These are phyloP conservation scores for Penicillium sp. DNA, from an alignment of 2,329 filamentous ascomycete genomes.

Conservation along the genomic window DNA sequence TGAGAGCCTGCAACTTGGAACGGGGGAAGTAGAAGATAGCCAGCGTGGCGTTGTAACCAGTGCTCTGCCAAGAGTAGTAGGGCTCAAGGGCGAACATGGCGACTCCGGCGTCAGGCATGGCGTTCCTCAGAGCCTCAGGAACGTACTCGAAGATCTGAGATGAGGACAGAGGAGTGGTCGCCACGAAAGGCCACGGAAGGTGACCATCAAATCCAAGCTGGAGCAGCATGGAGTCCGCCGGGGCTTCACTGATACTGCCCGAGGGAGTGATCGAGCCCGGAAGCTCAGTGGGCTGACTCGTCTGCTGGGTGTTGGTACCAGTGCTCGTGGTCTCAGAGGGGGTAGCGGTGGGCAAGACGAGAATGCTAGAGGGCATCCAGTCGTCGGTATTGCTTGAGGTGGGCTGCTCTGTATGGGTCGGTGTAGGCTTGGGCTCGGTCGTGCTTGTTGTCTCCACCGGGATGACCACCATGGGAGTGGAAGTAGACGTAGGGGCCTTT, in stretches of 20 bases:
- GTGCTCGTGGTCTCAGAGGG: conserved; percentile 9
- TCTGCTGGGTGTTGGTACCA: background rate
- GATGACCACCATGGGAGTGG: conserved; percentile 18
- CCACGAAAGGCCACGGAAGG: conserved; percentile 81
- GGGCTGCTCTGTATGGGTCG: conserved; percentile 25
- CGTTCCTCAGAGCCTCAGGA: conserved; percentile 65
- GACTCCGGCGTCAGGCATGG: conserved; percentile 54
- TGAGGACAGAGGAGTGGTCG: conserved; percentile 64
- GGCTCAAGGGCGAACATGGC: conserved; percentile 69
- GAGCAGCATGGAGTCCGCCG: conserved; percentile 64
- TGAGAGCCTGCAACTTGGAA: conserved; percentile 63
- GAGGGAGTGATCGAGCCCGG: conserved; percentile 73
- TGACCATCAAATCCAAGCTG: conserved; percentile 79
- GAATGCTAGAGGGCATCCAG: conserved; percentile 23
- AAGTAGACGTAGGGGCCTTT: conserved; percentile 5
- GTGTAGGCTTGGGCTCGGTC: conserved; percentile 42
- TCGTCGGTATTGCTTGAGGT: conserved; percentile 25
- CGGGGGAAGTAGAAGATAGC: conserved; percentile 72
- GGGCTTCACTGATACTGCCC: conserved; percentile 52
- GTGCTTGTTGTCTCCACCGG: conserved; percentile 27
- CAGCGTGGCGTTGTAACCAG: conserved; percentile 77
- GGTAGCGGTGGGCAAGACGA: conserved; percentile 13
- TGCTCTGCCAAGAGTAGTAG: conserved; percentile 61
- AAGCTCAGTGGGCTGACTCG: conserved; percentile 54
- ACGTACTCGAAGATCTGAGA: conserved; percentile 80